A percentile compares a stretch with the other conserved stretches of the same genome.
These are phyloP conservation scores for Naganishia friedmannii DNA, from an alignment of 768 basidiomycete genomes.

Conservation along the genomic window DNA sequence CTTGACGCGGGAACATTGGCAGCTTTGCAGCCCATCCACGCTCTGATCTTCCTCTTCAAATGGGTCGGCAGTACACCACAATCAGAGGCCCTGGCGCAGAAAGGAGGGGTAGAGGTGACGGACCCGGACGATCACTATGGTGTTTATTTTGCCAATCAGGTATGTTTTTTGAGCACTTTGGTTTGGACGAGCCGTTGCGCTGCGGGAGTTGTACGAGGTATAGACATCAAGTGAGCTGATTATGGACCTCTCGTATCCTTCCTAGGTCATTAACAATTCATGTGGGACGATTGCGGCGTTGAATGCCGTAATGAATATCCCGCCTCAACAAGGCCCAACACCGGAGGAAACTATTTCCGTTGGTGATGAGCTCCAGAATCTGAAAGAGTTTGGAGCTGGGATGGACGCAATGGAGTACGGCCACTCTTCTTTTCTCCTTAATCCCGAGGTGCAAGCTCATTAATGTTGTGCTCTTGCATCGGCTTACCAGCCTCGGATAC, in stretches of 20 bases:
- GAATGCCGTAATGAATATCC: conserved; percentile 62
- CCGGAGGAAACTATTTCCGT: conserved; percentile 40
- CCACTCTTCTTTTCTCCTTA: not conserved
- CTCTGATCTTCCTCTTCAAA: conserved; percentile 94
- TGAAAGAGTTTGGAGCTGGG: conserved; percentile 72
- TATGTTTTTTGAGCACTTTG: conserved; percentile 44
- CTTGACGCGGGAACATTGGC: conserved; percentile 58
- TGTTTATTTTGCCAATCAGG: conserved; percentile 78
- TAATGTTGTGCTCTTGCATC: not conserved
- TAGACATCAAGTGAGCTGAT: too few relatives aligned
- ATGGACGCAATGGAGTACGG: conserved; percentile 68
- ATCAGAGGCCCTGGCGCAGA: conserved; percentile 28
- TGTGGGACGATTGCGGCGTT: conserved; percentile 93
- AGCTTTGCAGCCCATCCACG: conserved; percentile 75
- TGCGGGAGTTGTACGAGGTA: too few relatives aligned
- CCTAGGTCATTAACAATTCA: conserved; percentile 89
- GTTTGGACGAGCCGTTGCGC: not conserved
- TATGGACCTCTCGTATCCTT: too few relatives aligned
- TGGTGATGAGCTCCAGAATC: conserved; percentile 65
- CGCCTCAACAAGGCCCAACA: conserved; percentile 30
- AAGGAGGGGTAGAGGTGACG: conserved; percentile 37
- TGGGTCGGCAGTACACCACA: conserved; percentile 62
- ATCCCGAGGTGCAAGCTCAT: not conserved
- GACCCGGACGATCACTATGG: conserved; percentile 58
- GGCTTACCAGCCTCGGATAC: conserved; percentile 45